Percentiles rank a stretch among this genome's conserved stretches.
Evolutionary conservation across 208 protist genomes (phyloP).

Genomic region (Lotmaria passim): DNA sequence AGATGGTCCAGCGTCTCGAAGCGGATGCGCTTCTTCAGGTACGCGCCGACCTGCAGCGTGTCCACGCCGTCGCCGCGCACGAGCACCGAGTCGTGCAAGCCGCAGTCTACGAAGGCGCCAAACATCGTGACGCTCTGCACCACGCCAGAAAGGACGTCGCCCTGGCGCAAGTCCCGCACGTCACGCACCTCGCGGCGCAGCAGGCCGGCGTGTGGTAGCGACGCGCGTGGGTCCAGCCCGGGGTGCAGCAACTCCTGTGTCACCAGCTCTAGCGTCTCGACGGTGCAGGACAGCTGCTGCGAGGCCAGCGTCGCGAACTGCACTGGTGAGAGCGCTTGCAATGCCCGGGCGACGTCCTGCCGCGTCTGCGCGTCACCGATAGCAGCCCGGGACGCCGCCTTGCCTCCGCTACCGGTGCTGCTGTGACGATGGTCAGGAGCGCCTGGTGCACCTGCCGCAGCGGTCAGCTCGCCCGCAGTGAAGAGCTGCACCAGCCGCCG

Average conservation of each 20-base stretch:
- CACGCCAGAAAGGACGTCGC: conserved; percentile 63
- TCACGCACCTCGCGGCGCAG: conserved; percentile 58
- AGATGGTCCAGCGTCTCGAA: conserved; percentile 62
- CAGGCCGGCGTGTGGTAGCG: conserved; percentile 73
- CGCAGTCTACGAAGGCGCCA: conserved; percentile 86
- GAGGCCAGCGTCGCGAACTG: conserved; percentile 27
- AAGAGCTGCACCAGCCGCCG: conserved; percentile 45
- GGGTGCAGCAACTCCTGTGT: conserved; percentile 61
- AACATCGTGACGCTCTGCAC: conserved; percentile 83
- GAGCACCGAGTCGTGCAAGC: conserved; percentile 76
- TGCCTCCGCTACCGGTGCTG: background rate
- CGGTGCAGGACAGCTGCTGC: conserved; percentile 50
- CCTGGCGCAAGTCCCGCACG: conserved; percentile 45
- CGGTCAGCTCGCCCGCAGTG: conserved; percentile 22
- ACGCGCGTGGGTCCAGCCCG: conserved; percentile 71
- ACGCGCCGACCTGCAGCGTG: conserved; percentile 55
- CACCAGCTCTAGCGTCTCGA: conserved; percentile 70
- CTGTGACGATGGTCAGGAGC: background rate
- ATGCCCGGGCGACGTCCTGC: conserved; percentile 22
- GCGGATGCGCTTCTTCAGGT: conserved; percentile 44
- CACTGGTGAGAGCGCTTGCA: conserved; percentile 19
- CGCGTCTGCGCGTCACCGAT: conserved; percentile 11
- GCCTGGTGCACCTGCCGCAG: background rate
- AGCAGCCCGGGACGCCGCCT: background rate
- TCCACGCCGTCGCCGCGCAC: conserved; percentile 61